Evolutionary conservation across 2,329 filamentous ascomycete species (phyloP), one percentile per base, ranked within the genome.

Genomic region (Aspergillus novoparasiticus): DNA sequence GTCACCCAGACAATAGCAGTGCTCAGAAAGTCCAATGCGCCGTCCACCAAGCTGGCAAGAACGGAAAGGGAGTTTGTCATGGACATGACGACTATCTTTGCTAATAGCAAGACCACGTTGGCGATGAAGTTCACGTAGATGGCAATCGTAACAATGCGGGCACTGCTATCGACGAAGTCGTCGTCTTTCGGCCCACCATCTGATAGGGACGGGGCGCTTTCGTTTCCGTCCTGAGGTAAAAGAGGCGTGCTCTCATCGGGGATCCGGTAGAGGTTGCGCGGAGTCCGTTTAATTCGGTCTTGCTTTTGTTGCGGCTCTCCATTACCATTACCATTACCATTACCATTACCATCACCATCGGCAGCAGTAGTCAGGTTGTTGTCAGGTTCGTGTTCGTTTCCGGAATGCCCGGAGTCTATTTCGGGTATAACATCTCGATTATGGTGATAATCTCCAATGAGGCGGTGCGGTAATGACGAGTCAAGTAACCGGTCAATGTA

Each of bases 401-500:
- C 45, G 14, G 45, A 19, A 19, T 28, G 51, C 11, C 23, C 23
- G 32, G 39, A 11, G 2, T 45, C 46, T 30, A 23, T 50, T 14
- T 28, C 39, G 6, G 50, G 43, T 21, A 39, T 36, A 11, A n/a
- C 21, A 10, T 45, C 50, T 9, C 56, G 58, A 26, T 58, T 46
- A 26, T 63, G 65, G 11, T 69, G 89, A 77, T 97, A 97, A 78
- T 97, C 94, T 73, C 96, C 94, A 62, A 98, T 88, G 51, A 98
- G 83, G 71, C 94, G 90, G 73, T 96, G 94, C 2, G 94, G 94
- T n/a, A 97, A 86, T 34, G 92, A 94, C 10, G 93, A 97, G 79
- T 97, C 93, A 65, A 98, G 85, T 61, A 98, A 83, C 58, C 90
- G 87, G 79, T 97, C 94, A 71, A 97, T 97, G 76, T 96, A 97